These are phyloP conservation scores for Peronospora farinosa DNA, from an alignment of 352 stramenopile species.

Conservation along the genomic window DNA sequence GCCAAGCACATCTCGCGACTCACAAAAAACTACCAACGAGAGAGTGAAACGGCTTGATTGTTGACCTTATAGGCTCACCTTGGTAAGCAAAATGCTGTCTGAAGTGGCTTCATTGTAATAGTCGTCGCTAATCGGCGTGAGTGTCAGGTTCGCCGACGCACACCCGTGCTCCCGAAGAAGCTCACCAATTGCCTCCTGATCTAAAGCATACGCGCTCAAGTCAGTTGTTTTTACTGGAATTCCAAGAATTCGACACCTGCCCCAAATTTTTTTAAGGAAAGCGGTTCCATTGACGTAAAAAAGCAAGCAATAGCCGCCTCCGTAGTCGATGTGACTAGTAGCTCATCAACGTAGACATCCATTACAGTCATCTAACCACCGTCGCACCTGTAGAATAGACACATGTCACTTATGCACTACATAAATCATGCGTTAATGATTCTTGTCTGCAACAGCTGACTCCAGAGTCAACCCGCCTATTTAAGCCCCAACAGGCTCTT, in stretches of 20 bases:
- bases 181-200: constrained; percentile 4
- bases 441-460: too few relatives aligned
- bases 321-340: constrained; percentile 15
- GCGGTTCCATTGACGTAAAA: background rate
- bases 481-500: constrained; percentile 31
- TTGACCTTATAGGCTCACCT: too few relatives aligned
- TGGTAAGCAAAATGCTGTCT: too few relatives aligned
- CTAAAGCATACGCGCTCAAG: constrained; percentile 5
- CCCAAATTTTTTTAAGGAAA: constrained; percentile 27
- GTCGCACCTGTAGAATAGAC: constrained; percentile 6
- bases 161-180: too few relatives aligned
- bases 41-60: too few relatives aligned
- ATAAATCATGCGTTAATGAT: too few relatives aligned
- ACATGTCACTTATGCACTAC: too few relatives aligned
- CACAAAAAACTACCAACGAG: too few relatives aligned
- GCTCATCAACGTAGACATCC: constrained; percentile 26
- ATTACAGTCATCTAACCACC: constrained; percentile 6
- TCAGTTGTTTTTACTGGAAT: constrained; percentile 16
- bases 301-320: constrained; percentile 1
- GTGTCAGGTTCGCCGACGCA: too few relatives aligned
- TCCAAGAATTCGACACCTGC: constrained; percentile 19
- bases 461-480: constrained; percentile 30
- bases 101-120: too few relatives aligned
- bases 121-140: too few relatives aligned
- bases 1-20: too few relatives aligned